Base-by-base conservation (phyloP, 2,329 filamentous ascomycete species). In the Neoarthrinium moseri region DNA sequence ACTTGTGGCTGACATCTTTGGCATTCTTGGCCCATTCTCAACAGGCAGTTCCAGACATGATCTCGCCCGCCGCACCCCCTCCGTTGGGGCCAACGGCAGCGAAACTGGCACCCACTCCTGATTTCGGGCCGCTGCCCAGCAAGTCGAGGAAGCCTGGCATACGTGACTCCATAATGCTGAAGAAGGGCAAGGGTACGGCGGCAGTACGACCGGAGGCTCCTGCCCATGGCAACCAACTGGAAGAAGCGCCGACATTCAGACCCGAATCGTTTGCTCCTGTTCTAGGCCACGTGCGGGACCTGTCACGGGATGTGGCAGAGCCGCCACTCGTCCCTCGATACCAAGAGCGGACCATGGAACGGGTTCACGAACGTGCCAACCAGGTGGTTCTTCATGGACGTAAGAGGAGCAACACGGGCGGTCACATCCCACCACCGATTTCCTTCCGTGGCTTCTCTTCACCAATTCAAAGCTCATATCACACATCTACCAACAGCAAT, bases 21-120 rank as follows among this genome's bases (percentile, higher is more conserved):
- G 96, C 91, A 0, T 99, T 97, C 79, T 76, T 99, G 24, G 91
- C 92, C 11, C 91, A 96, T 63, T 95, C 91, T 1, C 83, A 86
- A 13, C 86, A 92, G 58, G 84, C 86, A 1, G 78, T 92, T 5
- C 88, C 89, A 2, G 89, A 94, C 43, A 81, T 91, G 13, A 72
- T 85, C 4, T 64, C 79, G 12, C 51, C 55, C 6, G 13, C 47
- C 6, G 78, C 30, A 21, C 17, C 79, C 77, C n/a, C 63, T 4
- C 41, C 53, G 6, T 43, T 50, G 12, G 30, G 24, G 12, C 30
- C 73, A 7, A 76, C 79, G 6, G 69, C 75, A 18, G 74, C 78
- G 39, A 76, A 71, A 60, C 47, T 58, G 7, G 52, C 51, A 6
- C 68, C 71, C 3, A 59, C 76, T 2, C 74, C 76, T 0, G 73